Base-by-base conservation (phyloP, 2,329 filamentous ascomycete genomes). In the Beauveria australis region DNA sequence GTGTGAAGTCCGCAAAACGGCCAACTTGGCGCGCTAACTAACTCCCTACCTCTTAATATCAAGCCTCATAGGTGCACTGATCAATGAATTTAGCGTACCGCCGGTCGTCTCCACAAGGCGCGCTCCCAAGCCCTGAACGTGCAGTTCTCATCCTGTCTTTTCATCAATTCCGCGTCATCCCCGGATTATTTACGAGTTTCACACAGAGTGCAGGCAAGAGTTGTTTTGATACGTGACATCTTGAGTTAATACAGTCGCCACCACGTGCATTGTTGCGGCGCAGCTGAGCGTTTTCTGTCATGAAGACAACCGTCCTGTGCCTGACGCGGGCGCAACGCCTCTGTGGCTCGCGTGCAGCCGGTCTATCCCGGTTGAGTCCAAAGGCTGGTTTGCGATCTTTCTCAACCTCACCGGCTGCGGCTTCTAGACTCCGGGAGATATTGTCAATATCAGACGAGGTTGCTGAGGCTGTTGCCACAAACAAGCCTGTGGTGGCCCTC, bases 401-500 rank as follows among this genome's bases (percentile, higher is more conserved):
- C 26, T 61, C 49, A 6, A 59, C 54, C 8, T 43, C 53, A 14
- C 47, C 48, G 26, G 65, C 63, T 30, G 59, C 61, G 9, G 60
- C 63, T 10, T 64, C 66, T 28, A 62, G 70, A 14, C 66, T 80
- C 37, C 70, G 70, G 61, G 67, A 72, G 46, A 66, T 91, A 63
- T 81, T 95, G 61, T 82, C 80, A 58, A 79, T 96, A 47, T 92
- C 91, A 1, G 88, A 93, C 55, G 93, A 97, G 74, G 88, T 99
- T 14, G 78, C 81, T 57, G 85, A 91, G 70, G 93, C 92, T 44
- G 73, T 97, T 53, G 79, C 84, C 47, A 82, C 84, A 14, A 86
- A 87, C 61, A 87, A 85, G 68, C 93, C 94, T 0, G 87, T 99
- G 4, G 92, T 99, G 12, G 94, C 93, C 18, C 81, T 99, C 5